phyloP scores from a whole-genome alignment of 2,329 filamentous ascomycete genomes.

The Chaetomium globosum region DNA sequence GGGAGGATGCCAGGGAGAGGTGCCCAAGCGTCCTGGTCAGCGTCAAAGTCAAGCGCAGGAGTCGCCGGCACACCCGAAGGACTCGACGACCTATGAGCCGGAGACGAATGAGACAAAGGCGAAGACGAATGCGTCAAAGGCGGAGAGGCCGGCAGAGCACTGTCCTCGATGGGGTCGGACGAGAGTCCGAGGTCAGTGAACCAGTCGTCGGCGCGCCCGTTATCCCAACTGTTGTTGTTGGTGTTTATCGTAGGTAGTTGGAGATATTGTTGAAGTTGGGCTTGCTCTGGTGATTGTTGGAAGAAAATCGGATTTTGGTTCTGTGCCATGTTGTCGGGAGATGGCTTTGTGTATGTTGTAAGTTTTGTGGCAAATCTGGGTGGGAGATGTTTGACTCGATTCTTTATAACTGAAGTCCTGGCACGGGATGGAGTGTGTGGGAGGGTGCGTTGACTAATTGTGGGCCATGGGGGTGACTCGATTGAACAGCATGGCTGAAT shows the following conservation, averaged over 20 bases:
- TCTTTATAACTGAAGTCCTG: constrained; percentile 24
- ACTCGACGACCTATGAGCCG: too few relatives aligned
- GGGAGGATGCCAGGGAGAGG: constrained; percentile 34
- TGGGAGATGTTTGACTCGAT: constrained; percentile 21
- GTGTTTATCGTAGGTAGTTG: constrained; percentile 21
- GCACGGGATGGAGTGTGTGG: constrained; percentile 4
- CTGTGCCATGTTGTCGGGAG: constrained; percentile 27
- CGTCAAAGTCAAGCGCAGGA: too few relatives aligned
- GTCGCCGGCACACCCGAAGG: too few relatives aligned
- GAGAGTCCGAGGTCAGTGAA: constrained; percentile 23
- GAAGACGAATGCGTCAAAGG: constrained; percentile 39
- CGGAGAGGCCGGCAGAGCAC: constrained; percentile 38
- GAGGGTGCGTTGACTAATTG: constrained; percentile 12
- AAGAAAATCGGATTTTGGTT: constrained; percentile 24
- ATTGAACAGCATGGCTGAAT: neutral
- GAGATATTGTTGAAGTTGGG: constrained; percentile 34
- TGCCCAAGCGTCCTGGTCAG: too few relatives aligned
- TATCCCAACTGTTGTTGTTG: constrained; percentile 18
- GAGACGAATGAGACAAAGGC: constrained; percentile 35
- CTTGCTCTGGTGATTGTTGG: constrained; percentile 23
- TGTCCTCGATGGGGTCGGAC: too few relatives aligned
- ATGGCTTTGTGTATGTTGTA: constrained; percentile 8
- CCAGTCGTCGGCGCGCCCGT: constrained; percentile 25
- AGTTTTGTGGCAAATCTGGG: constrained; percentile 27
- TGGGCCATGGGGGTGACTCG: constrained; percentile 15